Base-by-base conservation (phyloP, 495 filamentous ascomycete species). In the Peziza echinospora region DNA sequence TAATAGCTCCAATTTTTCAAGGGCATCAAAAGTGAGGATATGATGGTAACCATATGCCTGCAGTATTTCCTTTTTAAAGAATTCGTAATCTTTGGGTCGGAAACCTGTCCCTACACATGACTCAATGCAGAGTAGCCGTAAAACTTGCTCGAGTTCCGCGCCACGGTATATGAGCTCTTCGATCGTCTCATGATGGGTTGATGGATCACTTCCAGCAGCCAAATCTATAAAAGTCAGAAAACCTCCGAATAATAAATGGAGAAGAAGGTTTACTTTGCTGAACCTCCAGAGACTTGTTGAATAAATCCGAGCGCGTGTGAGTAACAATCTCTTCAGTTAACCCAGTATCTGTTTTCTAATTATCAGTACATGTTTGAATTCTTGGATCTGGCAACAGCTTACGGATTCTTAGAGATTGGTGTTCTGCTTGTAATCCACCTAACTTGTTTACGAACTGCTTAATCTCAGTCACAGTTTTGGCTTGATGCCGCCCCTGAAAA, bases 21-120 rank as follows among this genome's bases (percentile, higher is more conserved):
- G 71, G 10, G 80, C 78, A 49, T 80, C 73, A 43, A 99, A 75
- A 0, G 91, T 96, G 21, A 96, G 71, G 17, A 96, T 63, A 54
- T 96, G 87, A 60, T 94, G 84, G 56, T 86, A 82, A 26, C 91
- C 91, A 56, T 99, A 96, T 5, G 83, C 86, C 56, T 93, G 84
- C 19, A 93, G 63, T 34, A 99, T 73, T 43, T 84, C 72, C 48
- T 80, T 73, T 57, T 87, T 84, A 64, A 94, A 93, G 46, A 70
- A 74, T 42, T 99, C 91, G 28, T 92, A 68, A 50, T 96, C 86
- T 47, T 79, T 78, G 5, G 77, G 72, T 46, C 84, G 84, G 45
- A 99, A 73, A 24, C 91, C 91, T 48, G 82, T 84, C 16, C 76
- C 76, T 60, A 93, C 78, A 63, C 78, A 83, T 9, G 85, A 93